Percentiles rank a stretch among this genome's conserved stretches.
These are phyloP conservation scores for Taphrina communis DNA, from an alignment of 1,139 yeast genomes.

Conservation along the genomic window DNA sequence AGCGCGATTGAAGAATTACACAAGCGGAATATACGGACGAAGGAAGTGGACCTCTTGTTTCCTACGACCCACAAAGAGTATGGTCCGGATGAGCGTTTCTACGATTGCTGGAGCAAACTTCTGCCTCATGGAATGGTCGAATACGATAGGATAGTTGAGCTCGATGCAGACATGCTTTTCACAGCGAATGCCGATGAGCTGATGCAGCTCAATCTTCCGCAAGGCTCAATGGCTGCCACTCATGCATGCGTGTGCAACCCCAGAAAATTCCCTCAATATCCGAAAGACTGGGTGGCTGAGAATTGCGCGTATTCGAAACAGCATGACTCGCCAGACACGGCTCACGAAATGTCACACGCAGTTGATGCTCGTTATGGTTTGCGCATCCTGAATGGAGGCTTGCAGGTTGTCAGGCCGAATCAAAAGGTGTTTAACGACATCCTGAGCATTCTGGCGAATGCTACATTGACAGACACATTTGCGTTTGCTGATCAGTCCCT, in stretches of 20 bases:
- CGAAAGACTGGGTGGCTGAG: slow-evolving; percentile 58
- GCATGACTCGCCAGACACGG: slow-evolving; percentile 46
- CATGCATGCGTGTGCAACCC: slow-evolving; percentile 69
- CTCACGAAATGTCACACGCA: slow-evolving; percentile 52
- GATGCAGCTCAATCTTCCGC: slow-evolving; percentile 55
- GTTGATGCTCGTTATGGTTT: slow-evolving; percentile 56
- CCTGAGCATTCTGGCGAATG: slow-evolving; percentile 52
- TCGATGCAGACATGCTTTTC: slow-evolving; percentile 65
- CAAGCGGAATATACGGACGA: slow-evolving; percentile 54
- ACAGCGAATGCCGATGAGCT: slow-evolving; percentile 63
- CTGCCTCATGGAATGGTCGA: slow-evolving; percentile 60
- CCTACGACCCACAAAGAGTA: slow-evolving; percentile 57
- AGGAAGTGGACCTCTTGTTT: slow-evolving; percentile 55
- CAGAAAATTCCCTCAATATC: slow-evolving; percentile 58
- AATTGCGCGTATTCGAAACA: slow-evolving; percentile 60
- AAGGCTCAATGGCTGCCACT: slow-evolving; percentile 59
- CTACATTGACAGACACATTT: slow-evolving; percentile 54
- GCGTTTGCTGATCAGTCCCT: slow-evolving; percentile 66
- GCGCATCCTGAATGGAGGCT: slow-evolving; percentile 62
- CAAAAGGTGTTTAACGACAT: slow-evolving; percentile 53
- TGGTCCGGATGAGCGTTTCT: slow-evolving; percentile 56
- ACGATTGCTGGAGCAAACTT: slow-evolving; percentile 65
- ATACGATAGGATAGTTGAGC: slow-evolving; percentile 59
- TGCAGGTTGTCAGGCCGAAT: slow-evolving; percentile 58
- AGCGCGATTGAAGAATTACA: slow-evolving; percentile 56